Conservation (phyloP, 768 basidiomycete genomes). For the Pleurotus eryngii region DNA sequence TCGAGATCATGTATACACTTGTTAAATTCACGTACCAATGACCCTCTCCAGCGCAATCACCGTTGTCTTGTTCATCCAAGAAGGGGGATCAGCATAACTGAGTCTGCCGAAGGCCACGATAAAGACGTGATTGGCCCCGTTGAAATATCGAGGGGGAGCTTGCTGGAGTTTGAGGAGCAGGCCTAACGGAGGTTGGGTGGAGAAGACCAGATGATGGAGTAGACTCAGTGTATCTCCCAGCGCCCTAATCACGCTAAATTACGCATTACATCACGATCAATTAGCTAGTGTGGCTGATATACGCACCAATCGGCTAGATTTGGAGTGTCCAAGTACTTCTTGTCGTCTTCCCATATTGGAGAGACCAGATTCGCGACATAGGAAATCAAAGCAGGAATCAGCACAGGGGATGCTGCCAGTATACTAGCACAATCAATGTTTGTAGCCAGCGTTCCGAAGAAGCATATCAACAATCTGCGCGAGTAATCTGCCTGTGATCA, state of each 20-base stretch:
- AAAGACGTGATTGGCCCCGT: constrained; percentile 65
- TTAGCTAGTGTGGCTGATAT: not conserved
- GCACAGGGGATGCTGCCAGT: constrained; percentile 43
- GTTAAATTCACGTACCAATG: constrained; percentile 37
- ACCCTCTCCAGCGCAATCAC: constrained; percentile 41
- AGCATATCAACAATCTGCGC: constrained; percentile 34
- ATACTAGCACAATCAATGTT: constrained; percentile 32
- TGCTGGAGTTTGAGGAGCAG: constrained; percentile 58
- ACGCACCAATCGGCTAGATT: constrained; percentile 35
- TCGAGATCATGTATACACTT: not conserved
- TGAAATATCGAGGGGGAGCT: constrained; percentile 55
- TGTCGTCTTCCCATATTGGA: constrained; percentile 67
- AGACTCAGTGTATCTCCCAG: constrained; percentile 55
- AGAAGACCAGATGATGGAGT: constrained; percentile 61
- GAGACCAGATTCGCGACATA: constrained; percentile 50
- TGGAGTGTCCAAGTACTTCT: constrained; percentile 33
- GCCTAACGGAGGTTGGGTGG: constrained; percentile 41
- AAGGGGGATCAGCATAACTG: constrained; percentile 63
- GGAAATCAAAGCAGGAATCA: constrained; percentile 65
- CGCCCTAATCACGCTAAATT: constrained; percentile 44
- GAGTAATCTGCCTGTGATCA: not conserved
- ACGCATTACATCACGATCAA: not conserved
- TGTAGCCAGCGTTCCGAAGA: constrained; percentile 39
- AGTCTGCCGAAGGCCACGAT: constrained; percentile 75
- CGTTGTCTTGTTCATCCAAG: constrained; percentile 46